Evolutionary conservation across 2,329 filamentous ascomycete species (phyloP).

Genomic region (Sordariomycetes sp.): DNA sequence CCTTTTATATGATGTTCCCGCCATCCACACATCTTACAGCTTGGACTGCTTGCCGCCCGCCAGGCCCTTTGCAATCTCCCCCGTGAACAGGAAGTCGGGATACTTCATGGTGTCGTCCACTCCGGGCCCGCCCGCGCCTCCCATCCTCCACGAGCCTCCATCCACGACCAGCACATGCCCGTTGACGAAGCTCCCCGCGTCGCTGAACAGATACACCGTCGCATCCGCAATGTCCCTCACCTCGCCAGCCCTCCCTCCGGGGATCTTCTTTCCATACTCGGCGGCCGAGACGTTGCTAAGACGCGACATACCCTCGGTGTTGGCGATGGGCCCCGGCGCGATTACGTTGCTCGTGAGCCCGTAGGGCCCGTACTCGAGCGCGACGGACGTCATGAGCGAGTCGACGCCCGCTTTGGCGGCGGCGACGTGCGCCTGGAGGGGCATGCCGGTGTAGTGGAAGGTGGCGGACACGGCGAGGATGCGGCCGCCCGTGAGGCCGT

Average conservation of each 20-base stretch:
- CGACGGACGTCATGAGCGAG: conserved; percentile 63
- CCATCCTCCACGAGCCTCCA: conserved; percentile 42
- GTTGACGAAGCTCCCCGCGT: conserved; percentile 76
- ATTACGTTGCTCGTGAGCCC: conserved; percentile 84
- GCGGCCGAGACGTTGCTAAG: conserved; percentile 28
- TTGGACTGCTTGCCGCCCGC: conserved; percentile 22
- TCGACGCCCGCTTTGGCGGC: conserved; percentile 90
- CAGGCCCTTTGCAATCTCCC: conserved; percentile 19
- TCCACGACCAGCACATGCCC: conserved; percentile 70
- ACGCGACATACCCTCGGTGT: conserved; percentile 69
- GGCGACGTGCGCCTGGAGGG: conserved; percentile 78
- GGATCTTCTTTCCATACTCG: conserved; percentile 36
- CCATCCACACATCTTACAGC: not conserved
- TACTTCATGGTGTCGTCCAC: conserved; percentile 34
- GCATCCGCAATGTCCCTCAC: conserved; percentile 87
- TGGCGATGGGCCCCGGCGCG: conserved; percentile 72
- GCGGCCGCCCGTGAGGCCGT: conserved; percentile 61
- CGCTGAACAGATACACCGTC: conserved; percentile 78
- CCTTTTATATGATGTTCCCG: not conserved
- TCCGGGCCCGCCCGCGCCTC: conserved; percentile 31
- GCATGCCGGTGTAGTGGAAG: conserved; percentile 78
- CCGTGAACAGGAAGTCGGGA: conserved; percentile 30
- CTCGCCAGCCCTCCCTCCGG: conserved; percentile 62
- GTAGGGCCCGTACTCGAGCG: conserved; percentile 79
- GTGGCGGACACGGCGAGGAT: conserved; percentile 86